Conservation (phyloP, 2,329 filamentous ascomycete species). For the Colletotrichum siamense region DNA sequence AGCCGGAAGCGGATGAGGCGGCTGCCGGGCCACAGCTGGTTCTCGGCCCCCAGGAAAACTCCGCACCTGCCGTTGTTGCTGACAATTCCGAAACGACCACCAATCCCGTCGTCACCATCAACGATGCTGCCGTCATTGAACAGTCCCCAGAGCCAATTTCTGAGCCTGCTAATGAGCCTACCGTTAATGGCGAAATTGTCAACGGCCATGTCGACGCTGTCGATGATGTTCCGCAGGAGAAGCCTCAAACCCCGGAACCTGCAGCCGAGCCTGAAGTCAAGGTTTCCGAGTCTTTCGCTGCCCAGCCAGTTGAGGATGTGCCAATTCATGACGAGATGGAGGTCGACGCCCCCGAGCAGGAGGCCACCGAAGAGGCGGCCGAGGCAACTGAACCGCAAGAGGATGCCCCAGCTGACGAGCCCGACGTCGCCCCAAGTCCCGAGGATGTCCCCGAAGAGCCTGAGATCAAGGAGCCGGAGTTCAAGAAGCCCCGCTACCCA, state of each 20-base stretch:
- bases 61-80: not conserved
- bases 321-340: conserved; percentile 4
- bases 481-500: conserved; percentile 24
- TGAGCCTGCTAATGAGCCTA: not conserved
- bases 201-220: not conserved
- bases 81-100: not conserved
- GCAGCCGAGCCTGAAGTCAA: not conserved
- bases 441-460: not conserved
- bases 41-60: conserved; percentile 2
- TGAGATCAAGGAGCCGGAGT: conserved; percentile 6
- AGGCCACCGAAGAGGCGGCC: not conserved
- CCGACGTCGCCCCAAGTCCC: not conserved
- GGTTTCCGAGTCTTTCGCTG: not conserved
- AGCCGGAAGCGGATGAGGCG: conserved; percentile 16
- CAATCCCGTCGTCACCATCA: not conserved
- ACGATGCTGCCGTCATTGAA: not conserved
- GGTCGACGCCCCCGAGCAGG: not conserved
- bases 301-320: not conserved
- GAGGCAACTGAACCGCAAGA: not conserved
- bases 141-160: not conserved
- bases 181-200: not conserved
- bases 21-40: not conserved
- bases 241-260: not conserved
- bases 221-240: not conserved
- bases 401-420: not conserved